Base-by-base conservation (phyloP, 305 asterid genomes). In the Solanum hybrid region DNA sequence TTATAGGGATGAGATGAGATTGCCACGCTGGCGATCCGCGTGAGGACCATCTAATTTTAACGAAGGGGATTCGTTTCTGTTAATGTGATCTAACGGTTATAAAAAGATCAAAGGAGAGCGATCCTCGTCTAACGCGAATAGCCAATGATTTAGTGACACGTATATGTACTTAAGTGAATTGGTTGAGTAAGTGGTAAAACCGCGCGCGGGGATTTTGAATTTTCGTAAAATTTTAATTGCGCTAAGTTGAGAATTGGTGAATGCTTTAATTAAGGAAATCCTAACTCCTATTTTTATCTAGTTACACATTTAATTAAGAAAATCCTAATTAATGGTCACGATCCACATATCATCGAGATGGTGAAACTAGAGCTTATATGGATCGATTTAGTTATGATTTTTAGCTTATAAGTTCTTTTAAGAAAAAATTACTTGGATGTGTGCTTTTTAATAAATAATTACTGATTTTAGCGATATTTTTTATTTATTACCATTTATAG, bases 21-120 rank as follows among this genome's bases (percentile, higher is more conserved):
- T 88, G 64, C 89, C 89, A 88, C 36, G 89, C 86, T 88, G 86
- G 89, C 86, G 36, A 88, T 88, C 89, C 89, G 69, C 46, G 85
- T 87, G 79, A 51, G 22, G 77, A 26, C 20, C 77, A 71, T 71
- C 17, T 71, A 71, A 5, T 26, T 71, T 26, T 42, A 17, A 29
- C 40, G 71, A 8, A 7, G 1, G 1, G 16, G 71, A 40, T 40
- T 78, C 7, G 40, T 51, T 84, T 2, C 7, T 82, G 4, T 9
- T 5, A 29, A 5, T 46, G 0, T 5, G 5, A 78, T 82, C 87
- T 9, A 5, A 82, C 87, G 87, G 87, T 16, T 82, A 31, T 3
- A 4, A 29, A 46, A 42, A 46, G 26, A 14, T 1, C 2, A 29
- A 29, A 29, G 29, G 40, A 5, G 0, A 20, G 17, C 7, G 73